Percentiles rank a stretch among this genome's conserved stretches.
phyloP scores from a whole-genome alignment of 2,329 filamentous ascomycete genomes.

The Bimuria novae-zelandiae region DNA sequence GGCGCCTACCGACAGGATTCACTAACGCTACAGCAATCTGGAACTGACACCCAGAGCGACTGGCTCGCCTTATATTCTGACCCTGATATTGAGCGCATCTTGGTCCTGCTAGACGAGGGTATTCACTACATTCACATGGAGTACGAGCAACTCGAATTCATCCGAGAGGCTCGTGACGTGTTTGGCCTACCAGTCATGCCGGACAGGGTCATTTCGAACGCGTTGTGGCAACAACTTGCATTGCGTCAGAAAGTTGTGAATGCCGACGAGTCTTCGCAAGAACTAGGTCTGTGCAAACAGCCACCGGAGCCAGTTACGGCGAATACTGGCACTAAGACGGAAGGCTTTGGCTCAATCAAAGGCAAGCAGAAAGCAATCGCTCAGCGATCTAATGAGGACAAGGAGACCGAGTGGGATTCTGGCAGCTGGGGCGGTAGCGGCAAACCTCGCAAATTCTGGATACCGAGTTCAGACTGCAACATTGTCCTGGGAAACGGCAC shows the following conservation, averaged over 20 bases:
- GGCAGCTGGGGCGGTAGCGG: slow-evolving; percentile 60
- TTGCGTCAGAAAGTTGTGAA: slow-evolving; percentile 61
- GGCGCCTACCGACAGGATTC: slow-evolving; percentile 55
- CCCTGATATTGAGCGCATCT: slow-evolving; percentile 59
- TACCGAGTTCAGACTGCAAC: slow-evolving; percentile 60
- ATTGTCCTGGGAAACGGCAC: slow-evolving; percentile 60
- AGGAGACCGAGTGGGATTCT: slow-evolving; percentile 48
- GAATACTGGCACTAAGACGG: slow-evolving; percentile 20
- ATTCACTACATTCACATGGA: slow-evolving; percentile 65
- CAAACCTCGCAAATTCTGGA: slow-evolving; percentile 62
- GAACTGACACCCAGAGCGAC: slow-evolving; percentile 51
- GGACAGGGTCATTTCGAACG: slow-evolving; percentile 59
- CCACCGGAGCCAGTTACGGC: slow-evolving; percentile 43
- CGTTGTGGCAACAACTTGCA: slow-evolving; percentile 63
- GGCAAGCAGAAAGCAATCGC: slow-evolving; percentile 50
- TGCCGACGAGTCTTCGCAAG: slow-evolving; percentile 55
- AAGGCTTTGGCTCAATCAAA: slow-evolving; percentile 40
- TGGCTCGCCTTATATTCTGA: slow-evolving; percentile 59
- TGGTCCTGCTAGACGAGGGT: slow-evolving; percentile 62
- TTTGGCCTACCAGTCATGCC: slow-evolving; percentile 60
- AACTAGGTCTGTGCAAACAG: slow-evolving; percentile 56
- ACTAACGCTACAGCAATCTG: slow-evolving; percentile 40
- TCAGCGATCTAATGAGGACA: slow-evolving; percentile 15
- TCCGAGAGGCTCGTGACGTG: slow-evolving; percentile 56
- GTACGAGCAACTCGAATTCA: slow-evolving; percentile 62